These are phyloP conservation scores for Neurospora sp. DNA, from an alignment of 495 filamentous ascomycete genomes.

Conservation along the genomic window DNA sequence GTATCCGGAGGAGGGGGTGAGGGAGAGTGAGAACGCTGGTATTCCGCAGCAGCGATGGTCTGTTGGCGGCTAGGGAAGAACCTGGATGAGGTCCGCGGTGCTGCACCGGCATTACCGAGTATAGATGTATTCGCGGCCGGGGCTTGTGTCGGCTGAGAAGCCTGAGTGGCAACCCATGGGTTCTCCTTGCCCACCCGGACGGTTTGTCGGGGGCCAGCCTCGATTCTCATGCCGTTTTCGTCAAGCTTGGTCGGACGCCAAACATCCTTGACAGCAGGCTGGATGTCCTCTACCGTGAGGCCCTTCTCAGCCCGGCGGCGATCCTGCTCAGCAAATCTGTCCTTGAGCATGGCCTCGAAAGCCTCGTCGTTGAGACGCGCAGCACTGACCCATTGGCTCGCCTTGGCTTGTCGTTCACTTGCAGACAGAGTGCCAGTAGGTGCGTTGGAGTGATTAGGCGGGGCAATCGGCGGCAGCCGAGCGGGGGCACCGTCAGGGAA, in stretches of 20 bases:
- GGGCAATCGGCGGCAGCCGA: slow-evolving; percentile 30
- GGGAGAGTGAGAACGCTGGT: slow-evolving; percentile 32
- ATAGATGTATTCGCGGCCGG: not conserved
- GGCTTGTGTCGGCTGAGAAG: slow-evolving; percentile 5
- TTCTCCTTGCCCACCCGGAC: slow-evolving; percentile 16
- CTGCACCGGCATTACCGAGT: not conserved
- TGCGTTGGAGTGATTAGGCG: slow-evolving; percentile 16
- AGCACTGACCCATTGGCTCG: slow-evolving; percentile 8
- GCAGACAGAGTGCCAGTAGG: not conserved
- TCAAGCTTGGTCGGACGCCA: slow-evolving; percentile 50
- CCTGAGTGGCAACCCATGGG: slow-evolving; percentile 11
- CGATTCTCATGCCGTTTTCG: slow-evolving; percentile 24
- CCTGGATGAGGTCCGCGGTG: slow-evolving; percentile 19
- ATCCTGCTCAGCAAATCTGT: slow-evolving; percentile 17
- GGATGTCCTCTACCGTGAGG: slow-evolving; percentile 18
- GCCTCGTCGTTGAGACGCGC: slow-evolving; percentile 17
- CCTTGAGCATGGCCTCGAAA: slow-evolving; percentile 15
- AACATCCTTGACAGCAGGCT: slow-evolving; percentile 49
- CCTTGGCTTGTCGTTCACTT: slow-evolving; percentile 5
- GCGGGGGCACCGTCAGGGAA: slow-evolving; percentile 10
- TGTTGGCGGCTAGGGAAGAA: slow-evolving; percentile 50
- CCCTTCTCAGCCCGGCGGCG: slow-evolving; percentile 21
- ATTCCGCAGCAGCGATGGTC: slow-evolving; percentile 5
- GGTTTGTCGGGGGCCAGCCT: slow-evolving; percentile 15
- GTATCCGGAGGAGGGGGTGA: slow-evolving; percentile 71